Evolutionary conservation across 148 eudicot species (phyloP), one percentile per base, ranked within the genome.

Genomic region (Cornus kousa): DNA sequence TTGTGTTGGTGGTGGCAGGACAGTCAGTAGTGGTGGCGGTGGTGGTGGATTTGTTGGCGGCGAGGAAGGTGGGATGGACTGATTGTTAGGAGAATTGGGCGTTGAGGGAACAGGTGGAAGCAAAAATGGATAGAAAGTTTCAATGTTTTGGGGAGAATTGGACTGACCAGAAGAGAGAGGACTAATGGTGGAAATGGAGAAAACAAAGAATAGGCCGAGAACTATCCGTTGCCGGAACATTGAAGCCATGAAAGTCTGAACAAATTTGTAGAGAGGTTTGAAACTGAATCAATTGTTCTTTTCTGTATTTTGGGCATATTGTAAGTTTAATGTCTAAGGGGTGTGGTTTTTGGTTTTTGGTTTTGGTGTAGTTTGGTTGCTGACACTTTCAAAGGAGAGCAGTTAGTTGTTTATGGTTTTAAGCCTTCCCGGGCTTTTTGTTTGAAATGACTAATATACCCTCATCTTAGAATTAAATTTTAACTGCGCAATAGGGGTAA

Each of bases 71-170:
- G 82, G 23, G n/a, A 16, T 23, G n/a, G 78, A 24, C 28, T 65
- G 57, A 65, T 72, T 57, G 71, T 74, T 60, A 71, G 60, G 57
- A n/a, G 80, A 43, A 50, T 74, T 24, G 0, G 85, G 84, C 24
- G 80, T 57, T 20, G 80, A 23, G 40, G 73, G 48, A 19, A 81
- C 35, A 16, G 85, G 76, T 1, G 88, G 79, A 23, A 78, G 77
- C 3, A 59, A 67, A 22, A 70, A 73, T 68, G 93, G 90, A 39
- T 79, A 94, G 78, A 85, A 80, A 3, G 87, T 84, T 81, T 94
- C 85, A 67, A 94, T 85, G 48, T 94, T 94, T 67, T 83, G 97
- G 46, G 89, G 83, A 24, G 79, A 74, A 71, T 39, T 59, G 4
- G 88, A 86, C 82, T 82, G 86, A 50, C 83, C 88, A 10, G 67